Evolutionary conservation across 176 grass and related monocot genomes (phyloP).

Genomic region (Alloteropsis semialata): DNA sequence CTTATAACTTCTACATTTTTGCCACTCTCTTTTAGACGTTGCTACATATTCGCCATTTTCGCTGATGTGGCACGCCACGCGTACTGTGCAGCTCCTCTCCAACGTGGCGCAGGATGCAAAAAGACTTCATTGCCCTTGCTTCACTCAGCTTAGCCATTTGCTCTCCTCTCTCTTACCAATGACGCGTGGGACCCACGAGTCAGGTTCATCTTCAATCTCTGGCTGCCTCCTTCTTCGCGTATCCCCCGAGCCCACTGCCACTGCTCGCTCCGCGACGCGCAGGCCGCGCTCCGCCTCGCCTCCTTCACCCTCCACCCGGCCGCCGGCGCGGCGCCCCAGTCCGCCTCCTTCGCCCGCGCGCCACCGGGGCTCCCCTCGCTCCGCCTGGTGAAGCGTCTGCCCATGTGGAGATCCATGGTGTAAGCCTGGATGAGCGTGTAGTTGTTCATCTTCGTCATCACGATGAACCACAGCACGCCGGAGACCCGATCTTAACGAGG

Average conservation of each 20-base stretch:
- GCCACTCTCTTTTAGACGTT: no score
- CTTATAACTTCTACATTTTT: no score
- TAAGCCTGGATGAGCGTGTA: slow-evolving; percentile 22
- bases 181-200: no score
- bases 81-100: no score
- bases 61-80: no score
- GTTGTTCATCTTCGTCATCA: not conserved
- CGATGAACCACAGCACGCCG: slow-evolving; percentile 33
- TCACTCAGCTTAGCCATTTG: no score
- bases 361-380: slow-evolving; percentile 38
- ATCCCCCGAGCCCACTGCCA: slow-evolving; percentile 17
- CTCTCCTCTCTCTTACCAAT: no score
- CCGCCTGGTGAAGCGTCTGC: slow-evolving; percentile 36
- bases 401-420: slow-evolving; percentile 45
- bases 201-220: no score
- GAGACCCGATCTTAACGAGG: slow-evolving; percentile 40
- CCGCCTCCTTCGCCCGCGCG: slow-evolving; percentile 27
- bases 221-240: no score
- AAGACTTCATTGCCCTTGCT: no score
- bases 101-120: no score
- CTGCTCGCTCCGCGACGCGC: slow-evolving; percentile 27
- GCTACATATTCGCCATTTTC: no score
- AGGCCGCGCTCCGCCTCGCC: slow-evolving; percentile 50
- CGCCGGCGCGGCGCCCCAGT: slow-evolving; percentile 8
- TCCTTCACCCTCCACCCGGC: slow-evolving; percentile 42